Evolutionary conservation across 176 grass and related monocot species (phyloP).

Genomic region (Ampelocalamus luodianensis): DNA sequence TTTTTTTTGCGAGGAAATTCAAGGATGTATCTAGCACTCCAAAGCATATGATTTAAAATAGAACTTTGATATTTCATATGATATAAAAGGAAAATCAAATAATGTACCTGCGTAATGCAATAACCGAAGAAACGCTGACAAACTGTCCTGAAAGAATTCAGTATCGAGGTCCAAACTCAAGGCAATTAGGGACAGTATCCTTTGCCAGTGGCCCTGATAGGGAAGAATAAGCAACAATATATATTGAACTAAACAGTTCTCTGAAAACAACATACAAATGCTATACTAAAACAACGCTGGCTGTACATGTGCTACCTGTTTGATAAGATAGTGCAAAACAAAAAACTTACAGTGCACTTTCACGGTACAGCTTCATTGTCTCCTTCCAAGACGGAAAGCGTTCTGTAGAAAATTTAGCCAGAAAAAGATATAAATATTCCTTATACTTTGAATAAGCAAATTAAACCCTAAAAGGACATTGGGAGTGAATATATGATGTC

Average conservation of each 20-base stretch:
- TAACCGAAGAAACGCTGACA: slow-evolving; percentile 47
- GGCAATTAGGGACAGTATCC: slow-evolving; percentile 63
- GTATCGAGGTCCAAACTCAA: slow-evolving; percentile 66
- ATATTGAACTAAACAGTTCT: neutral
- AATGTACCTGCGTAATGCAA: slow-evolving; percentile 63
- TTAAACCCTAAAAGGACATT: neutral
- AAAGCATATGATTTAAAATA: neutral
- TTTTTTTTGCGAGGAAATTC: too few species aligned
- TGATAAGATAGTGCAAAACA: neutral
- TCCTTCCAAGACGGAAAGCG: slow-evolving; percentile 61
- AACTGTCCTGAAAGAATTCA: slow-evolving; percentile 56
- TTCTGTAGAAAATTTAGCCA: slow-evolving; percentile 41
- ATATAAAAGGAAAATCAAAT: neutral
- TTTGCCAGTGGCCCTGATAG: slow-evolving; percentile 44
- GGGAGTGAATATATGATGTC: neutral
- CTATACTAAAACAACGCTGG: neutral
- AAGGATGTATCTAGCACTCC: neutral
- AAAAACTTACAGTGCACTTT: slow-evolving; percentile 53
- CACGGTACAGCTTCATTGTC: slow-evolving; percentile 56
- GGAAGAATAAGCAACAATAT: neutral
- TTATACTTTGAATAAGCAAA: neutral
- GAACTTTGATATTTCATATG: neutral
- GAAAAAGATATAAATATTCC: neutral
- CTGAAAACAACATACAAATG: too few species aligned
- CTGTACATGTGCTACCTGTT: neutral